Conservation (phyloP, 1,284 basidiomycete genomes). For the Xerocomus amazonicus region DNA sequence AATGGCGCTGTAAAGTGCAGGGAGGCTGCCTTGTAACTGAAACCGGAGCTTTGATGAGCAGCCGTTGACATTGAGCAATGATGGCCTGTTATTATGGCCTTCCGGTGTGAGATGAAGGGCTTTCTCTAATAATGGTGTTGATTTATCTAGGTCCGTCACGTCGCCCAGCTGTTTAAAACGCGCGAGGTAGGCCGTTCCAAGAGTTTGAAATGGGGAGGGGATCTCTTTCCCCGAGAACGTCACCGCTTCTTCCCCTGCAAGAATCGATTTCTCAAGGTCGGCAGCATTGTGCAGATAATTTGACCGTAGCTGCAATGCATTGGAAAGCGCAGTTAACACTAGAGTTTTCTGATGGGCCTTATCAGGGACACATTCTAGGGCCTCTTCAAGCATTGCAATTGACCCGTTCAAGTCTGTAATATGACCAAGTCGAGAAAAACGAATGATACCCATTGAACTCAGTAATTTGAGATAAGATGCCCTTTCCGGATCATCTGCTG, state of each 20-base stretch:
- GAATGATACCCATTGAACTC: too few relatives aligned
- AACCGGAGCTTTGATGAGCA: background rate
- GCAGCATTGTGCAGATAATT: background rate
- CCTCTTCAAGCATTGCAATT: background rate
- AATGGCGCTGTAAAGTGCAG: too few relatives aligned
- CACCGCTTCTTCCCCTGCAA: background rate
- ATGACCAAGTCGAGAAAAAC: background rate
- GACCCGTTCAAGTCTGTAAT: background rate
- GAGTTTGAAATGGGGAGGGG: background rate
- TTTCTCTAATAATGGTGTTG: background rate
- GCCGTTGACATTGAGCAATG: background rate
- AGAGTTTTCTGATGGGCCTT: background rate
- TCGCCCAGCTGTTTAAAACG: background rate
- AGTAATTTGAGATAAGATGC: background rate
- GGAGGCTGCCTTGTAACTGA: too few relatives aligned
- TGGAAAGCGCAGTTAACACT: too few relatives aligned
- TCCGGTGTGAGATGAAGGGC: background rate
- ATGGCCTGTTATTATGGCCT: background rate
- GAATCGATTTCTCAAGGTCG: background rate
- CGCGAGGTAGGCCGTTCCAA: background rate
- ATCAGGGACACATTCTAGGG: background rate
- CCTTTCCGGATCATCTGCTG: background rate
- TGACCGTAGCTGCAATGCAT: background rate
- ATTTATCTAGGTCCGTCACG: background rate
- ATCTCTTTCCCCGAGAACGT: too few relatives aligned